A percentile compares a stretch with the other conserved stretches of the same genome.
phyloP scores from a whole-genome alignment of 148 eudicot genomes.

The Drosera capensis region DNA sequence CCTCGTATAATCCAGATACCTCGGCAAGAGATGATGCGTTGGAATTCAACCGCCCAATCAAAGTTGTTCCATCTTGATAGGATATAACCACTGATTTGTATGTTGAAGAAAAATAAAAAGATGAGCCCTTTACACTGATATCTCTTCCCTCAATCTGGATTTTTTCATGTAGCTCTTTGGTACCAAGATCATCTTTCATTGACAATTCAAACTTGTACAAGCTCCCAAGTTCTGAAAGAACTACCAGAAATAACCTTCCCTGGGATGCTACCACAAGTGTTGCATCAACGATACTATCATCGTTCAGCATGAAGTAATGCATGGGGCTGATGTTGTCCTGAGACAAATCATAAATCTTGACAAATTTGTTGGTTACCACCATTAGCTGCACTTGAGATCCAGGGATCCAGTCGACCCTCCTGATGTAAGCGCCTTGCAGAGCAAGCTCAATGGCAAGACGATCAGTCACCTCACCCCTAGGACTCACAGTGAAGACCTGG shows the following conservation, averaged over 20 bases:
- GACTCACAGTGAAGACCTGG: constrained; percentile 90
- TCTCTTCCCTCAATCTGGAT: constrained; percentile 41
- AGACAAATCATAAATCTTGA: constrained; percentile 92
- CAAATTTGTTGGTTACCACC: constrained; percentile 90
- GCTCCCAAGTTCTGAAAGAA: constrained; percentile 75
- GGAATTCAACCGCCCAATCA: constrained; percentile 62
- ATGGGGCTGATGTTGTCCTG: constrained; percentile 94
- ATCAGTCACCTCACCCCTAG: constrained; percentile 97
- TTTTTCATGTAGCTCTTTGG: constrained; percentile 57
- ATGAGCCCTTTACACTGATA: constrained; percentile 50
- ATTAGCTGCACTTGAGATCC: constrained; percentile 97
- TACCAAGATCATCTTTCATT: constrained; percentile 56
- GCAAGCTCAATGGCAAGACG: constrained; percentile 96
- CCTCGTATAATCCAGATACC: constrained; percentile 49
- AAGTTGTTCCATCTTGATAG: constrained; percentile 82
- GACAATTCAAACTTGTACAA: constrained; percentile 79
- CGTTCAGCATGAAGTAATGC: constrained; percentile 81
- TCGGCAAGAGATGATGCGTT: constrained; percentile 58
- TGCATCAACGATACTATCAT: constrained; percentile 72
- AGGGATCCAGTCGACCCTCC: constrained; percentile 92
- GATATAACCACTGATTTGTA: constrained; percentile 69
- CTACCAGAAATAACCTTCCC: constrained; percentile 58
- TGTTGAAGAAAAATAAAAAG: constrained; percentile 72
- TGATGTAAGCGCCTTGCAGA: constrained; percentile 95
- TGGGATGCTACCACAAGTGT: constrained; percentile 61